A percentile compares a stretch with the other conserved stretches of the same genome.
Evolutionary conservation across 129 eudicot genomes (phyloP).

Genomic region (Tagetes erecta): DNA sequence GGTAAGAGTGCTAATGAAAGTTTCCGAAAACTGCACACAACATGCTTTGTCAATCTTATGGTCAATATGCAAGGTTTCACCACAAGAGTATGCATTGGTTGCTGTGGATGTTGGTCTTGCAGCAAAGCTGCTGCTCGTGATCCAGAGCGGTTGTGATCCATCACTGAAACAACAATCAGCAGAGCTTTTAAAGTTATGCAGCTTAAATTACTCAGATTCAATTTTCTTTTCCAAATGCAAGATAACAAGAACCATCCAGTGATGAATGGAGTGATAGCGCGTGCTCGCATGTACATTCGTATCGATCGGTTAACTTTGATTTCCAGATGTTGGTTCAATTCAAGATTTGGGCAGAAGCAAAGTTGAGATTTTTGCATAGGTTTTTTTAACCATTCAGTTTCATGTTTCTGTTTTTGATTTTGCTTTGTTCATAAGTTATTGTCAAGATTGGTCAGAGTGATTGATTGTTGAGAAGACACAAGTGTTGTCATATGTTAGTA

Average conservation of each 20-base stretch:
- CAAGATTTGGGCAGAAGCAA: background rate
- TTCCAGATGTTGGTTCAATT: background rate
- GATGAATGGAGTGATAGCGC: constrained; percentile 3
- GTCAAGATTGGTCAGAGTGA: constrained; percentile 19
- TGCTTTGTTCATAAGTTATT: constrained; percentile 16
- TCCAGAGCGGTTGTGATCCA: constrained; percentile 48
- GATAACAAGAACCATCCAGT: constrained; percentile 49
- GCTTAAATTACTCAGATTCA: constrained; percentile 44
- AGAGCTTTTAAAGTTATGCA: constrained; percentile 49
- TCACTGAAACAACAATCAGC: constrained; percentile 42
- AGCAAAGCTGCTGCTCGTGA: constrained; percentile 49
- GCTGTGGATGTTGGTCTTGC: constrained; percentile 55
- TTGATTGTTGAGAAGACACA: constrained; percentile 29
- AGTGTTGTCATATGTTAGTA: constrained; percentile 20
- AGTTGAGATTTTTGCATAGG: background rate
- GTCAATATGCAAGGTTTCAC: constrained; percentile 43
- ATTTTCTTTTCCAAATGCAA: constrained; percentile 52
- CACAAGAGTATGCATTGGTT: constrained; percentile 38
- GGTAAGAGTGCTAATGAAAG: constrained; percentile 40
- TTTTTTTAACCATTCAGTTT: constrained; percentile 18
- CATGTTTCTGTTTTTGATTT: constrained; percentile 20
- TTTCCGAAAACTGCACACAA: constrained; percentile 42
- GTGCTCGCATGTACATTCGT: constrained; percentile 16
- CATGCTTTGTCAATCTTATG: constrained; percentile 42
- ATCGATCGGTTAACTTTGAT: constrained; percentile 1